A percentile compares a stretch with the other conserved stretches of the same genome.
Conservation (phyloP, 176 grass and related monocot species). For the Zea mays region DNA sequence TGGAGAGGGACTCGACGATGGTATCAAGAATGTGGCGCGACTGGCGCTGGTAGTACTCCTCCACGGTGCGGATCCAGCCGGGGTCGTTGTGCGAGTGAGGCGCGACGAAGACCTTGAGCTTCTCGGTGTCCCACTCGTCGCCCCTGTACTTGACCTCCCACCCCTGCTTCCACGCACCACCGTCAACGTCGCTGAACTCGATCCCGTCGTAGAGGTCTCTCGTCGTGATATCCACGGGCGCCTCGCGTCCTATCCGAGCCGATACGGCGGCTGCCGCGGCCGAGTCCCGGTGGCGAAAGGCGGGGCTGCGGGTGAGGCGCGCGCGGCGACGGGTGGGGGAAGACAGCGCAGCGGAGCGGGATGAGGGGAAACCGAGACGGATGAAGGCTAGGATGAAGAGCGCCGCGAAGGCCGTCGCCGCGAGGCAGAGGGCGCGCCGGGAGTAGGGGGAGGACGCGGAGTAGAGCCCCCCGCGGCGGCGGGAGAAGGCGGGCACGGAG, state of each 20-base stretch:
- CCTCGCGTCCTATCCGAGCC: slow-evolving; percentile 39
- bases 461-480: slow-evolving; percentile 44
- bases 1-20: slow-evolving; percentile 81
- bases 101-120: slow-evolving; percentile 95
- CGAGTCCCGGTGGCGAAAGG: slow-evolving; percentile 54
- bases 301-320: slow-evolving; percentile 56
- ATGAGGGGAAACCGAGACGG: slow-evolving; percentile 63
- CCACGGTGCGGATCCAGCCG: slow-evolving; percentile 86
- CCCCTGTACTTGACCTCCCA: slow-evolving; percentile 80
- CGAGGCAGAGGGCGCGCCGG: slow-evolving; percentile 62
- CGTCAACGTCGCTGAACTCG: slow-evolving; percentile 76
- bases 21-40: slow-evolving; percentile 92
- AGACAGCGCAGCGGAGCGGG: slow-evolving; percentile 8
- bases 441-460: slow-evolving; percentile 37
- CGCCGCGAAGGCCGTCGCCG: slow-evolving; percentile 43
- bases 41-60: slow-evolving; percentile 90
- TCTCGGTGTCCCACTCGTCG: slow-evolving; percentile 82
- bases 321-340: slow-evolving; percentile 36
- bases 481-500: slow-evolving; percentile 48
- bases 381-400: slow-evolving; percentile 69
- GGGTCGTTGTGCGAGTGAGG: slow-evolving; percentile 99
- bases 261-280: slow-evolving; percentile 19
- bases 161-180: slow-evolving; percentile 94
- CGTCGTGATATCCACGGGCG: slow-evolving; percentile 77
- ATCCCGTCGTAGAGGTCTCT: slow-evolving; percentile 94